These are phyloP conservation scores for Dactylellina haptotyla DNA, from an alignment of 2,329 filamentous ascomycete species.

Conservation along the genomic window DNA sequence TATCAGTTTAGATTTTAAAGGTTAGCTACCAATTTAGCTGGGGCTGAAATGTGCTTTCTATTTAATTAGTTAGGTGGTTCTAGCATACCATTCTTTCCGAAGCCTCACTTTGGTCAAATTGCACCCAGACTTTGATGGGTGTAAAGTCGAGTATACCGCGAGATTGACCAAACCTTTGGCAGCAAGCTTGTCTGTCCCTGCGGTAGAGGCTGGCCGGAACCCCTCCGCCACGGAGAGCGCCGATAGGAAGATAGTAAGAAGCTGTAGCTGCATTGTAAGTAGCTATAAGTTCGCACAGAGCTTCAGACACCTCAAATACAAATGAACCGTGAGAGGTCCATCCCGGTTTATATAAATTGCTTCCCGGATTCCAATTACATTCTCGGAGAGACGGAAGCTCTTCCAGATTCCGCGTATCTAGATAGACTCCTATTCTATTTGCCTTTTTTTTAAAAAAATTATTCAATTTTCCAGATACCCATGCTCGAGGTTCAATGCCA, in stretches of 20 bases:
- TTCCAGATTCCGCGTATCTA: not conserved
- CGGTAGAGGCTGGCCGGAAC: conserved; percentile 33
- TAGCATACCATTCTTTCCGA: conserved; percentile 35
- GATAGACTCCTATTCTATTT: not conserved
- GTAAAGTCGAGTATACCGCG: conserved; percentile 24
- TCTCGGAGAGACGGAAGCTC: not conserved
- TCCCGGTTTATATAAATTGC: conserved; percentile 17
- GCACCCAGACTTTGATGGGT: conserved; percentile 33
- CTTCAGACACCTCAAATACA: too few relatives aligned
- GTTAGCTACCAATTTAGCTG: not conserved
- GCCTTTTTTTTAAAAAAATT: not conserved
- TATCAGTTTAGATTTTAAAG: not conserved
- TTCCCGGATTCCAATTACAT: not conserved
- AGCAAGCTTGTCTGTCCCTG: conserved; percentile 33
- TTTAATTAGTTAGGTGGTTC: too few relatives aligned
- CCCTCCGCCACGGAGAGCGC: conserved; percentile 18
- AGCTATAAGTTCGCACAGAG: too few relatives aligned
- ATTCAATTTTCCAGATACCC: conserved; percentile 31
- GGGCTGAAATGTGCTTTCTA: too few relatives aligned
- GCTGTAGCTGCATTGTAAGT: conserved; percentile 29
- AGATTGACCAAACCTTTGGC: conserved; percentile 39
- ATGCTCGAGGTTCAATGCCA: conserved; percentile 7
- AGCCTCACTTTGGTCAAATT: conserved; percentile 29
- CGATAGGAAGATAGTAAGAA: conserved; percentile 22
- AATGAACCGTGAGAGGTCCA: not conserved